Conservation (phyloP, 1,284 basidiomycete genomes). For the Ceratobasidium sp. region DNA sequence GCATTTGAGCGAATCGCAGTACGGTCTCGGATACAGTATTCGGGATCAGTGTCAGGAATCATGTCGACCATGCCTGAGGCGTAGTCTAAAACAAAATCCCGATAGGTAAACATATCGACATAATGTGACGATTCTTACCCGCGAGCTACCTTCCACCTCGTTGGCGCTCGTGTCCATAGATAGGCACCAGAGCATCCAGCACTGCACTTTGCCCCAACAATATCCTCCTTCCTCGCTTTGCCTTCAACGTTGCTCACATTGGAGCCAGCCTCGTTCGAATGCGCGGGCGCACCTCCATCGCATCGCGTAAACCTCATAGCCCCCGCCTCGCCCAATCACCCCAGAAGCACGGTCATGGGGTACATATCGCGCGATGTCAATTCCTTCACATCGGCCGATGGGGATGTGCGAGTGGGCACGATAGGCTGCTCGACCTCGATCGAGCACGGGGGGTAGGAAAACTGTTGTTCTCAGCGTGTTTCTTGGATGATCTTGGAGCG, state of each 20-base stretch:
- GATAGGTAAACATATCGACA: neutral
- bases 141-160: slow-evolving; percentile 81
- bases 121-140: slow-evolving; percentile 56
- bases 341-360: slow-evolving; percentile 67
- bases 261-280: slow-evolving; percentile 38
- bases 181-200: slow-evolving; percentile 82
- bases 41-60: slow-evolving; percentile 79
- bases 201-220: slow-evolving; percentile 71
- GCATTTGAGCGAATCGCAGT: slow-evolving; percentile 74
- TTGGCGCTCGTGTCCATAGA: slow-evolving; percentile 80
- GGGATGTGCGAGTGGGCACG: slow-evolving; percentile 67
- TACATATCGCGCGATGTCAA: slow-evolving; percentile 64
- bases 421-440: slow-evolving; percentile 71
- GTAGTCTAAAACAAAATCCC: slow-evolving; percentile 61
- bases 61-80: slow-evolving; percentile 86
- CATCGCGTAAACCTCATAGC: slow-evolving; percentile 30
- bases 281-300: slow-evolving; percentile 31
- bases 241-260: slow-evolving; percentile 40
- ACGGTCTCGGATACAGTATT: slow-evolving; percentile 82
- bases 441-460: slow-evolving; percentile 34
- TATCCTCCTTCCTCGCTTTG: slow-evolving; percentile 58
- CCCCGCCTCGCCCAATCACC: slow-evolving; percentile 38
- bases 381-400: slow-evolving; percentile 61
- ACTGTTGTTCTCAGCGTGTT: slow-evolving; percentile 19
- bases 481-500: slow-evolving; percentile 29